Base-by-base conservation (phyloP, 495 filamentous ascomycete genomes). In the Hypoxylon cercidicola region DNA sequence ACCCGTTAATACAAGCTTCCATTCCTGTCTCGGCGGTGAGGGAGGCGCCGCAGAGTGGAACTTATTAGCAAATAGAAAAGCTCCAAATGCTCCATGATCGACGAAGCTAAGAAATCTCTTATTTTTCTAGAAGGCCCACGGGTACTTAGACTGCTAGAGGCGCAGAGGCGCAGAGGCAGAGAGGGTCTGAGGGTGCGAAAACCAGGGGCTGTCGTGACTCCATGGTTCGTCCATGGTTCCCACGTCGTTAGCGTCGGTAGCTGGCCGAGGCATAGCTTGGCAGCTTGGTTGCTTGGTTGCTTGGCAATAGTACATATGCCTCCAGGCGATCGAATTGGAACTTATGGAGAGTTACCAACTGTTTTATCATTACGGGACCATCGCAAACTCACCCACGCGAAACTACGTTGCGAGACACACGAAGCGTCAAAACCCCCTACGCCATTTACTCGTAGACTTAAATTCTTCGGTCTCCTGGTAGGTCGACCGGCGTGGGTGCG, bases 51-150 rank as follows among this genome's bases (percentile, higher is more conserved):
- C 65, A 55, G 47, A 0, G 54, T 56, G 58, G 64, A 63, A 62
- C 47, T 16, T 19, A 43, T 52, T 60, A 49, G 39, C 65, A 58
- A 63, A 59, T 59, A 62, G 59, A 37, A 62, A 48, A 58, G 44
- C 46, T 54, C 58, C 45, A 46, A 43, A 23, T 15, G 37, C 52
- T 40, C 25, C 56, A 39, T 20, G 63, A 66, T 66, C 53, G 43
- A 58, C 58, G 49, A 49, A 28, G 47, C 64, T 67, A 68, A 68
- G 64, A 68, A 68, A 68, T 68, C 44, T 68, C 64, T 68, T 68
- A 41, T 62, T 54, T 41, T 68, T 68, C 64, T 68, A 68, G 64
- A 68, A 68, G 64, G 54, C 54, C 57, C 43, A 62, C 19, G 47
- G 49, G 30, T 28, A n/a, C 37, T 13, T n/a, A n/a, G n/a, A n/a